These are phyloP conservation scores for Alternaria dauci DNA, from an alignment of 2,329 filamentous ascomycete species.

Conservation along the genomic window DNA sequence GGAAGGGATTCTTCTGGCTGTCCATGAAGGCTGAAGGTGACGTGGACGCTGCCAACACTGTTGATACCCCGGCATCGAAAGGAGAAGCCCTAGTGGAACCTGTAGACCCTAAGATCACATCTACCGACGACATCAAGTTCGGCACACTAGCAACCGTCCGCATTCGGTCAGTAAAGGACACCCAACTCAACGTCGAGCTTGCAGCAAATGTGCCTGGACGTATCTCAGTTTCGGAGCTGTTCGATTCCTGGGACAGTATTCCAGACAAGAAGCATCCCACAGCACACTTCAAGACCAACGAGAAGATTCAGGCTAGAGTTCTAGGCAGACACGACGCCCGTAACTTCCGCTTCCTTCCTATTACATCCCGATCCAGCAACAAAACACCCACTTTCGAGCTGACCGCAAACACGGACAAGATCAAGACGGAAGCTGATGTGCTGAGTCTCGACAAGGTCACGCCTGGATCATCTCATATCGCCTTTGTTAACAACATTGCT, in stretches of 20 bases:
- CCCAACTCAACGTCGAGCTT: conserved; percentile 89
- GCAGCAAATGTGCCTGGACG: conserved; percentile 91
- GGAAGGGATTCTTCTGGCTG: conserved; percentile 73
- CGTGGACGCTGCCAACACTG: conserved; percentile 43
- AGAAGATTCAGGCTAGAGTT: conserved; percentile 76
- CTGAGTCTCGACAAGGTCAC: conserved; percentile 77
- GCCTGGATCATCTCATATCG: conserved; percentile 75
- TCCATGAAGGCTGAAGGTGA: conserved; percentile 65
- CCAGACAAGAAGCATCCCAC: conserved; percentile 82
- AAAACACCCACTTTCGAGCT: conserved; percentile 80
- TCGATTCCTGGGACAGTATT: conserved; percentile 88
- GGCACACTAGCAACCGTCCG: conserved; percentile 79
- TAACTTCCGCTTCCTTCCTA: conserved; percentile 89
- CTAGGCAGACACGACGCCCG: conserved; percentile 89
- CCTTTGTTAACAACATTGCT: conserved; percentile 89
- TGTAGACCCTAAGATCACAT: conserved; percentile 69
- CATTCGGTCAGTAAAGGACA: conserved; percentile 85
- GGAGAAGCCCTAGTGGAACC: conserved; percentile 63
- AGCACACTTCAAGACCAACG: conserved; percentile 74
- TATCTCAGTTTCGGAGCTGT: conserved; percentile 89
- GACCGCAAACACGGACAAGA: conserved; percentile 73
- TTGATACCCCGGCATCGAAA: conserved; percentile 35
- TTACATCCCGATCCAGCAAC: conserved; percentile 83
- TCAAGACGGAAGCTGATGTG: conserved; percentile 65
- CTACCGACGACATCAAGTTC: conserved; percentile 75